phyloP scores from a whole-genome alignment of 1,284 basidiomycete species.

The Trichosporon sp. region DNA sequence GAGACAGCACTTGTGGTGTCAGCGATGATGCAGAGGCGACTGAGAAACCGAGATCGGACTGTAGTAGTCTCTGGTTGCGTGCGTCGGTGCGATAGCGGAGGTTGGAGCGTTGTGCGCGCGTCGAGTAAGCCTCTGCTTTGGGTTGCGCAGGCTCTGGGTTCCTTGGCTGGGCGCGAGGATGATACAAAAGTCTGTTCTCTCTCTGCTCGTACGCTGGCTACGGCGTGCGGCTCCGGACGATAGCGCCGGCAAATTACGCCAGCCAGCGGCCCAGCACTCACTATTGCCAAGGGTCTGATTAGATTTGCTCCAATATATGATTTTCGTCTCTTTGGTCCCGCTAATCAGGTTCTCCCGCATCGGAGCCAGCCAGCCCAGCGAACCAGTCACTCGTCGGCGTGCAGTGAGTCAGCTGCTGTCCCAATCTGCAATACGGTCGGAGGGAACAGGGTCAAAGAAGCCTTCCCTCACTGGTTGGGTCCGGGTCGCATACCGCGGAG shows the following conservation, averaged over 20 bases:
- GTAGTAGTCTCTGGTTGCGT: not conserved
- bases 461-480: not conserved
- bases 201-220: not conserved
- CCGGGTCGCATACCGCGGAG: not conserved
- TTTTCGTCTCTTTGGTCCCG: not conserved
- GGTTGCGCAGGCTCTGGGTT: not conserved
- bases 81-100: not conserved
- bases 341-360: not conserved
- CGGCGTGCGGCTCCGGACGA: not conserved
- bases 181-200: slow-evolving; percentile 5
- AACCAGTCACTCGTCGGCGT: too few relatives aligned
- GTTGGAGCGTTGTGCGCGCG: not conserved
- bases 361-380: too few relatives aligned
- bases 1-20: not conserved
- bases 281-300: not conserved
- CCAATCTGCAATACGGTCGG: not conserved
- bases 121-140: not conserved
- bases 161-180: not conserved
- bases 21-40: slow-evolving; percentile 4
- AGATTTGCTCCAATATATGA: not conserved
- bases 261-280: too few relatives aligned
- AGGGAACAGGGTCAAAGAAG: not conserved
- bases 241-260: not conserved
- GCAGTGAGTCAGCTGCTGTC: too few relatives aligned
- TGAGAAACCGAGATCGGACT: not conserved